A percentile compares a stretch with the other conserved stretches of the same genome.
These are phyloP conservation scores for barrel medic (Medicago truncatula) DNA, from an alignment of 306 rosid species.

Conservation along the genomic window DNA sequence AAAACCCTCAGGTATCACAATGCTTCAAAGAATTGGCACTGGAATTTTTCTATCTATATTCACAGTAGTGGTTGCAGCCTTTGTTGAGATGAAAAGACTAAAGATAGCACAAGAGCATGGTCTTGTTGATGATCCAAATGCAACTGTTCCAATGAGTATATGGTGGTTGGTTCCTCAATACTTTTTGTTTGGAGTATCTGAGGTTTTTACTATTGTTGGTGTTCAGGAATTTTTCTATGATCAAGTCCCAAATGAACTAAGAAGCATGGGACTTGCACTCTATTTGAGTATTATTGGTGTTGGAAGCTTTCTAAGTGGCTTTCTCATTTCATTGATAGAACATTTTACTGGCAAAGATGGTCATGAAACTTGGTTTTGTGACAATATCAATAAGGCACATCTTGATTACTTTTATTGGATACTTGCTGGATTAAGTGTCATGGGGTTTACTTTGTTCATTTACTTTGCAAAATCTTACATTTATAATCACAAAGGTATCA, in stretches of 20 bases:
- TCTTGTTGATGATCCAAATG: slow-evolving; percentile 60
- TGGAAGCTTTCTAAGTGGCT: neutral
- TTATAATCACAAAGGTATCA: neutral
- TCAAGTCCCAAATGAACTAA: slow-evolving; percentile 4
- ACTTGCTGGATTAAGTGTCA: neutral
- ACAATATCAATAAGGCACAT: slow-evolving; percentile 9
- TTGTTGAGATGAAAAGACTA: slow-evolving; percentile 65
- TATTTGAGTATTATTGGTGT: slow-evolving; percentile 4
- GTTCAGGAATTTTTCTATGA: neutral
- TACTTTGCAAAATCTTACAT: neutral
- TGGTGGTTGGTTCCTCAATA: slow-evolving; percentile 84
- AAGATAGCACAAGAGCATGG: slow-evolving; percentile 58
- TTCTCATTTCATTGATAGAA: neutral
- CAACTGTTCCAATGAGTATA: slow-evolving; percentile 69
- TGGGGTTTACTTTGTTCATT: neutral
- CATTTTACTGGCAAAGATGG: neutral
- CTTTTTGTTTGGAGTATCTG: slow-evolving; percentile 30
- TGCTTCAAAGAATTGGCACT: slow-evolving; percentile 1
- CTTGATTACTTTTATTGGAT: slow-evolving; percentile 6
- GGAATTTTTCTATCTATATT: neutral
- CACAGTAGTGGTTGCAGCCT: slow-evolving; percentile 59
- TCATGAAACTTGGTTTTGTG: neutral
- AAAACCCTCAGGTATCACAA: slow-evolving; percentile 16
- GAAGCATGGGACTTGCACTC: slow-evolving; percentile 1
- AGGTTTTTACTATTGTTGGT: neutral